Evolutionary conservation across 441 rosid species (phyloP).

Genomic region (Dalechampia spathulata): DNA sequence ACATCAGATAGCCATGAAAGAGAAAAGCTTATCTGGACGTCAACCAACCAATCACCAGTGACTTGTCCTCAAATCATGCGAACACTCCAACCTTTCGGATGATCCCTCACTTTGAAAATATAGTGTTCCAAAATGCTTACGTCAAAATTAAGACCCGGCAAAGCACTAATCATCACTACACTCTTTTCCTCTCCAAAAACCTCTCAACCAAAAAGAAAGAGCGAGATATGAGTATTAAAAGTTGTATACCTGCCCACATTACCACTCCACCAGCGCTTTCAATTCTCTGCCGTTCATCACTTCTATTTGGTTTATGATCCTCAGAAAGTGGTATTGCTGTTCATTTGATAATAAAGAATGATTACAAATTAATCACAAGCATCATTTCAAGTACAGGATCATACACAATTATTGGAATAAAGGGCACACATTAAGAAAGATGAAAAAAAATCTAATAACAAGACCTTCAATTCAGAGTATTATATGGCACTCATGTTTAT

Average conservation of each 20-base stretch:
- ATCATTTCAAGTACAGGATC: neutral
- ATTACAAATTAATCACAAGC: slow-evolving; percentile 3
- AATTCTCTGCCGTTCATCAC: slow-evolving; percentile 93
- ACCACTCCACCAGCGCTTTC: slow-evolving; percentile 95
- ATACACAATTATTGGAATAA: neutral
- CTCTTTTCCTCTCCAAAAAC: no score
- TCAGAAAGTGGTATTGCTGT: slow-evolving; percentile 91
- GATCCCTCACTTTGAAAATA: no score
- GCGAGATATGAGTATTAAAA: no score
- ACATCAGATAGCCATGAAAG: no score
- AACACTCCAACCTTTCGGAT: no score
- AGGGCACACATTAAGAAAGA: slow-evolving; percentile 1
- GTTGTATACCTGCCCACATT: slow-evolving; percentile 90
- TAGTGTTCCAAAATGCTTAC: no score
- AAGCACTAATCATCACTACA: no score
- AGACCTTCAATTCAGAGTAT: neutral
- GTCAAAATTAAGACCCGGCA: no score
- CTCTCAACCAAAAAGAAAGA: no score
- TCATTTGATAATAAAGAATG: slow-evolving; percentile 14
- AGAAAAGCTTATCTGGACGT: slow-evolving; percentile 6
- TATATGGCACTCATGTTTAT: neutral
- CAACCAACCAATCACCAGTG: no score
- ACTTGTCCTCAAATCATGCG: no score
- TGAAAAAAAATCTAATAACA: neutral
- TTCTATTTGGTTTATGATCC: slow-evolving; percentile 98